Evolutionary conservation across 192 early-diverging fungal genomes (phyloP), one percentile per base, ranked within the genome.

Genomic region (Coemansia sp.): DNA sequence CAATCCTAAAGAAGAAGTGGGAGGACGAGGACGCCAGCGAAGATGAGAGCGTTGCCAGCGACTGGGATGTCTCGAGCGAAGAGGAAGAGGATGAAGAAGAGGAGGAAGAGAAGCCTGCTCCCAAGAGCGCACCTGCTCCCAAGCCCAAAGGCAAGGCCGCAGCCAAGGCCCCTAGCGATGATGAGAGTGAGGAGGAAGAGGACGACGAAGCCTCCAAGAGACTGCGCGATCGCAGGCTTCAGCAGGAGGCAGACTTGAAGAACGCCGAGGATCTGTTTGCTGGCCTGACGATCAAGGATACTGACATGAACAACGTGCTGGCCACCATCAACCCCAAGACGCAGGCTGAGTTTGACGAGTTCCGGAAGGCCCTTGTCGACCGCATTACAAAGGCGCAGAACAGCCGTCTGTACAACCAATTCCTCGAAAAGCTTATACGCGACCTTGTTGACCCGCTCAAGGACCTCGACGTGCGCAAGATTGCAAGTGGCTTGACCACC

Each of bases 21-120:
- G 86, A 79, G 63, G 86, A 87, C 47, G 87, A 90, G 56, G 85
- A 87, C 37, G 85, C 85, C 61, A 77, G 71, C 42, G 78, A 82
- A 23, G 82, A 81, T 34, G 77, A 81, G 21, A 71, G 27, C 17
- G 27, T 83, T 21, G 81, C 76, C 66, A 87, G 87, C 52, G 71
- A 79, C 52, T 87, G 84, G 82, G 83, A 85, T 45, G 82, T 82
- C 8, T 83, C 85, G 21, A 83, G 82, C 19, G 83, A 84, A 15
- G 78, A 55, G 21, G 52, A 58, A 4, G 72, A 85, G 46, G 72
- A 81, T 40, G 64, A 78, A 25, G 59, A 66, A 24, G 33, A 38
- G 0, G 44, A 79, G 47, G 49, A 54, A 0, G 4, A 30, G 27
- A 7, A 30, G 27, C 27, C 27, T 30, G 27, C 27, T 30, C 27